Evolutionary conservation across 2,329 filamentous ascomycete species (phyloP), one percentile per base, ranked within the genome.

Genomic region (Mariannaea elegans): DNA sequence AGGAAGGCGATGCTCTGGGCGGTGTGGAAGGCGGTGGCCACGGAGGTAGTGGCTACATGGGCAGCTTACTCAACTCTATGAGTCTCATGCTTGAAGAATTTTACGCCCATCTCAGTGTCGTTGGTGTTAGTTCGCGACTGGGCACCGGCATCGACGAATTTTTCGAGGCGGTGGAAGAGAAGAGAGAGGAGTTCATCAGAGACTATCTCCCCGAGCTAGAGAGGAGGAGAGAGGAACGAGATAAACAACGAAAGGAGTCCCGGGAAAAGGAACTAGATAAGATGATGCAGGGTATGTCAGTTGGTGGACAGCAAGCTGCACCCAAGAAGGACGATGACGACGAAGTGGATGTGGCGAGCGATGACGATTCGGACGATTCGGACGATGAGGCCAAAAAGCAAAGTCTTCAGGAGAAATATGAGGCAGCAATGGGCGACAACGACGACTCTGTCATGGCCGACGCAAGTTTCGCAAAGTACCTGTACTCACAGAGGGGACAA

Each of bases 81-180:
- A 97, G 93, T 72, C 81, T 98, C 62, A 93, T 99, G 85, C 82
- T 99, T 31, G 95, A 99, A 72, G 95, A 99, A 75, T 99, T 99
- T 73, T 99, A 99, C 77, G 89, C 92, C 36, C 93, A 98, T 72
- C 81, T 99, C 31, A 96, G 88, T 72, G 92, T 99, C 8, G 94
- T 99, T 0, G 93, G 90, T 0, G 96, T 99, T 12, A 97, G 92
- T 67, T 91, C 93, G 7, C 94, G 97, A 87, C 92, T 94, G 0
- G 95, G 95, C 19, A 89, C 91, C 0, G 96, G 95, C 3, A 87
- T 99, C 29, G 91, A 96, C 59, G 93, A 97, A 21, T 99, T 99
- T 77, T 98, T 99, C 75, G 86, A 88, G 39, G 93, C 94, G 0
- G 94, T 99, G 1, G 84, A 90, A 65, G 88, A 90, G 62, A 99